Percentiles rank a stretch among this genome's conserved stretches.
Conservation (phyloP, 192 early-diverging fungal genomes). For the Mortierella claussenii region DNA sequence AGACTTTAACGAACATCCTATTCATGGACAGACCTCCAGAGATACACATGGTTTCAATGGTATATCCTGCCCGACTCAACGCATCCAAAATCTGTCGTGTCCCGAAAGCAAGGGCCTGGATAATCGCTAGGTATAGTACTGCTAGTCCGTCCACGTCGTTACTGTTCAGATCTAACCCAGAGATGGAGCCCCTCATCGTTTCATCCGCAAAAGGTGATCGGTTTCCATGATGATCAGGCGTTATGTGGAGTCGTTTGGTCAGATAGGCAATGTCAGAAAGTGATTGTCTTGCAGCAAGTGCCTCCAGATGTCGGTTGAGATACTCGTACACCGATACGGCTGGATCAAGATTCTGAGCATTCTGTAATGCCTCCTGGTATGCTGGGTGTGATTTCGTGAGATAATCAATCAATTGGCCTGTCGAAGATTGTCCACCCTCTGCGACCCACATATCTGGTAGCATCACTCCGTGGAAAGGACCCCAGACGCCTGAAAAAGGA, state of each 20-base stretch:
- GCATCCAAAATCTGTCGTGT: constrained; percentile 71
- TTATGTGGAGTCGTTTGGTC: constrained; percentile 65
- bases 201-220: constrained; percentile 77
- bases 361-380: constrained; percentile 41
- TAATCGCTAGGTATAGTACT: constrained; percentile 63
- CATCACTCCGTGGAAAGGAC: constrained; percentile 70
- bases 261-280: constrained; percentile 41
- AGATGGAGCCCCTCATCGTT: constrained; percentile 64
- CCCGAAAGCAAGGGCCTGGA: constrained; percentile 72
- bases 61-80: constrained; percentile 58
- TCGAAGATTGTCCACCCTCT: constrained; percentile 82
- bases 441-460: constrained; percentile 64
- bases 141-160: constrained; percentile 61
- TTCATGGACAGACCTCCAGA: constrained; percentile 77
- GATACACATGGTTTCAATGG: constrained; percentile 66
- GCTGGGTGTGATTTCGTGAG: constrained; percentile 69
- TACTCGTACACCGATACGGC: constrained; percentile 56
- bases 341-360: constrained; percentile 12
- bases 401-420: constrained; percentile 74
- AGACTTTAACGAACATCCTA: constrained; percentile 65
- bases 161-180: constrained; percentile 65
- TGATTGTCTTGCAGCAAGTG: constrained; percentile 29
- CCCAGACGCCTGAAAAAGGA: constrained; percentile 56
- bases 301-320: constrained; percentile 59
- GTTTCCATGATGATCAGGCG: constrained; percentile 85